Percentiles rank a stretch among this genome's conserved stretches.
Evolutionary conservation across 1,284 basidiomycete species (phyloP).

Genomic region (Ustilago hordei): DNA sequence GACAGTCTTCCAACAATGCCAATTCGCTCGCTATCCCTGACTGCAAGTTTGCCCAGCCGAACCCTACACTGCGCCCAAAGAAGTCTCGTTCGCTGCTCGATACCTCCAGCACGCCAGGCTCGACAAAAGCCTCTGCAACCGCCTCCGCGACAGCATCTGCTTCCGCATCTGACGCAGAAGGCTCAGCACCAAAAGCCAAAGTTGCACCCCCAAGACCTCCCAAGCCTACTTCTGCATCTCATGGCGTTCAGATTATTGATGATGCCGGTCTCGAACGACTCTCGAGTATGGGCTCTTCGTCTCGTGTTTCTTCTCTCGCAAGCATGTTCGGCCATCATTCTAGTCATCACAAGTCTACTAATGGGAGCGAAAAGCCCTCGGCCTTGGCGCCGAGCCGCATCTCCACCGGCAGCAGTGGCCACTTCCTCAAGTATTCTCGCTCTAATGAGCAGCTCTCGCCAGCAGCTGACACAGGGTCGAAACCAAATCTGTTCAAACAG

Average conservation of each 20-base stretch:
- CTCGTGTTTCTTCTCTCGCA: slow-evolving; percentile 38
- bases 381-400: slow-evolving; percentile 22
- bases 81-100: slow-evolving; percentile 18
- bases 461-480: slow-evolving; percentile 1
- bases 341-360: slow-evolving; percentile 9
- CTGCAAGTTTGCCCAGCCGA: slow-evolving; percentile 34
- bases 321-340: slow-evolving; percentile 29
- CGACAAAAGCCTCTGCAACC: slow-evolving; percentile 18
- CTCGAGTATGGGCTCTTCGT: slow-evolving; percentile 15
- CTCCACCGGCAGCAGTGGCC: slow-evolving; percentile 14
- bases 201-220: slow-evolving; percentile 37
- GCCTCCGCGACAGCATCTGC: slow-evolving; percentile 31
- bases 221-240: slow-evolving; percentile 25
- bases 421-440: slow-evolving; percentile 48
- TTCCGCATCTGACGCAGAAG: slow-evolving; percentile 39
- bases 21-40: slow-evolving; percentile 12
- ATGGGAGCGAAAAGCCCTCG: neutral
- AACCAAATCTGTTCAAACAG: slow-evolving; percentile 31
- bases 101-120: slow-evolving; percentile 12
- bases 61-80: slow-evolving; percentile 14
- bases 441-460: slow-evolving; percentile 50
- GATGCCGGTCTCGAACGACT: slow-evolving; percentile 48
- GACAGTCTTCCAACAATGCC: slow-evolving; percentile 10
- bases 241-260: slow-evolving; percentile 41
- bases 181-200: slow-evolving; percentile 20